Conservation (phyloP, 2,329 filamentous ascomycete species). For the Myotisia sp. region DNA sequence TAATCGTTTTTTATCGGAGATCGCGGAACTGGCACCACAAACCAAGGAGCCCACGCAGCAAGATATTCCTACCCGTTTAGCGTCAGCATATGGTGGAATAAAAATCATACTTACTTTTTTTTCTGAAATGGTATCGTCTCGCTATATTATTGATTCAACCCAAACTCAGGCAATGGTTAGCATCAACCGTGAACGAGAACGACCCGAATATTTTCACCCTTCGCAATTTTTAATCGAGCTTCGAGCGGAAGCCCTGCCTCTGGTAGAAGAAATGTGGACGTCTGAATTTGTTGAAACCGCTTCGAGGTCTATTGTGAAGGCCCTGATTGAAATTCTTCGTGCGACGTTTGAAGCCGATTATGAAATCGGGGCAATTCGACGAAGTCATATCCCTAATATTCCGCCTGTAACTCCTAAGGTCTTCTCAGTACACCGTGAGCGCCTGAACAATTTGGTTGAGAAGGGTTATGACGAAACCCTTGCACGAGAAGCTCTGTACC, state of each 20-base stretch:
- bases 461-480: slow-evolving; percentile 46
- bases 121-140: slow-evolving; percentile 57
- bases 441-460: slow-evolving; percentile 30
- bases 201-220: slow-evolving; percentile 48
- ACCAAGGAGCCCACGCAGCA: slow-evolving; percentile 25
- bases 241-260: slow-evolving; percentile 62
- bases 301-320: slow-evolving; percentile 59
- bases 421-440: slow-evolving; percentile 40
- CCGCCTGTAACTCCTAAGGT: slow-evolving; percentile 34
- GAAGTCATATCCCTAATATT: slow-evolving; percentile 43
- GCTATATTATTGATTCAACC: slow-evolving; percentile 63
- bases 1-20: slow-evolving; percentile 49
- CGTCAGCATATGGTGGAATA: slow-evolving; percentile 47
- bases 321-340: slow-evolving; percentile 69
- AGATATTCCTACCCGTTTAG: slow-evolving; percentile 30
- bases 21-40: slow-evolving; percentile 34
- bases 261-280: slow-evolving; percentile 68
- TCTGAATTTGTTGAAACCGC: slow-evolving; percentile 71
- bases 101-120: slow-evolving; percentile 80
- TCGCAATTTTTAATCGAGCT: slow-evolving; percentile 77
- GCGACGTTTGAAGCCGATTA: slow-evolving; percentile 62
- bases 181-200: slow-evolving; percentile 42
- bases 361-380: slow-evolving; percentile 52
- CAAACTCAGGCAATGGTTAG: slow-evolving; percentile 43
- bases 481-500: slow-evolving; percentile 64